A percentile compares a stretch with the other conserved stretches of the same genome.
Conservation (phyloP, 495 filamentous ascomycete genomes). For the Penicillium psychrofluorescens region DNA sequence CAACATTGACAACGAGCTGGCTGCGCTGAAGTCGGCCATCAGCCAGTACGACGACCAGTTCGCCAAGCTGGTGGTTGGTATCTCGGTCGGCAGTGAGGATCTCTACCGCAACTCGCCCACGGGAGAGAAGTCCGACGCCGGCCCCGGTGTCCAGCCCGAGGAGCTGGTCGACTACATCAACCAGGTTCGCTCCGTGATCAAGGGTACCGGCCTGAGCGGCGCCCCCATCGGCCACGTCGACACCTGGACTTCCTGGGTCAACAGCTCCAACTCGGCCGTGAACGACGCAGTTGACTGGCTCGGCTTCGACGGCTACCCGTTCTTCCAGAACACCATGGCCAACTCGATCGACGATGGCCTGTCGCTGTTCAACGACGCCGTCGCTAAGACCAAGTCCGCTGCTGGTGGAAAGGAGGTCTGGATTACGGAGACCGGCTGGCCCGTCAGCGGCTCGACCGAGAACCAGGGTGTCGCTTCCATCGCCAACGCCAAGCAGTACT, state of each 20-base stretch:
- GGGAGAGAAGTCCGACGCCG: conserved; percentile 43
- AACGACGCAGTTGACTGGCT: conserved; percentile 67
- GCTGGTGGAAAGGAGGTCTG: conserved; percentile 66
- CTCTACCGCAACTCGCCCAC: conserved; percentile 71
- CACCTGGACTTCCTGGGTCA: conserved; percentile 84
- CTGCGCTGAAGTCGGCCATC: conserved; percentile 59
- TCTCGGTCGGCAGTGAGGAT: conserved; percentile 88
- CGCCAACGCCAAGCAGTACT: conserved; percentile 72
- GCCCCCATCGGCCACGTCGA: conserved; percentile 78
- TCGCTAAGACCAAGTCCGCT: conserved; percentile 48
- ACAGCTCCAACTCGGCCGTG: conserved; percentile 63
- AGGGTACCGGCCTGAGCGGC: conserved; percentile 46
- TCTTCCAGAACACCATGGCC: conserved; percentile 62
- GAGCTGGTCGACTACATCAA: conserved; percentile 59
- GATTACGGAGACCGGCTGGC: conserved; percentile 90
- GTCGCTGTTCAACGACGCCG: conserved; percentile 55
- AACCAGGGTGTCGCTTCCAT: conserved; percentile 54
- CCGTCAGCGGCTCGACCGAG: conserved; percentile 55
- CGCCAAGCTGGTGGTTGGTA: conserved; percentile 62
- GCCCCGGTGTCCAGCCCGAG: conserved; percentile 51
- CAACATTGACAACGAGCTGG: conserved; percentile 60
- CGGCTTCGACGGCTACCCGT: conserved; percentile 70
- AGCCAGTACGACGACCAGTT: conserved; percentile 54
- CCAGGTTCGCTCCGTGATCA: conserved; percentile 51
- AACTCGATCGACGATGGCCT: conserved; percentile 59